Evolutionary conservation across 169 alveolate genomes (phyloP), one percentile per base, ranked within the genome.

Genomic region (Plasmodium malariae): DNA sequence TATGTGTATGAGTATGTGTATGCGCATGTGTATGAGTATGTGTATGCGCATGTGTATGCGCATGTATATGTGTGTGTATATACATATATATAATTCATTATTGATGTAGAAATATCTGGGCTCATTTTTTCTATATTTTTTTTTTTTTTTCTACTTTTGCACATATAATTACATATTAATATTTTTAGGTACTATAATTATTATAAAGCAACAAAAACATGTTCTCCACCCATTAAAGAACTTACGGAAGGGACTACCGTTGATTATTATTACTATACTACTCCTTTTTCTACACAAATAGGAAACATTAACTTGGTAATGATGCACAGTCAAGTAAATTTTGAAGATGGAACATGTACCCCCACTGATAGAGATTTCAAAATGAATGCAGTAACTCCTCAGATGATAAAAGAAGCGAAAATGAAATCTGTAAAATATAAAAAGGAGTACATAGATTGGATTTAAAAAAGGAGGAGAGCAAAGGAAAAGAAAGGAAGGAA

Each of bases 281-380:
- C 93, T 19, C 95, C 95, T 21, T 93, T 73, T 49, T 37, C 63
- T 24, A 88, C 94, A 14, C 95, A 93, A 69, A 67, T 89, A 32
- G 95, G 95, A 57, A 28, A 59, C 51, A 89, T 93, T 34, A 68
- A 93, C 37, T 87, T 93, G 9, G 90, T 90, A 7, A 93, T 93
- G 95, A 93, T 93, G 95, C 93, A 93, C 28, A 68, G 94, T 37
- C 95, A 90, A 60, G 95, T 93, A 45, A 93, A 93, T n/a, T 62
- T 93, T 62, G 91, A 67, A 17, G 95, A 93, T 43, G 92, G 89
- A 9, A 93, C 95, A 2, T 74, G 69, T n/a, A 45, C 91, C 28
- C 95, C 95, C 0, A 60, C 93, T 6, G 95, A 93, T 4, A 86
- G 95, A 28, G 51, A 19, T 54, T 83, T 68, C 72, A 83, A 83